A percentile compares a stretch with the other conserved stretches of the same genome.
phyloP scores from a whole-genome alignment of 768 basidiomycete species.

The Russula sp. region DNA sequence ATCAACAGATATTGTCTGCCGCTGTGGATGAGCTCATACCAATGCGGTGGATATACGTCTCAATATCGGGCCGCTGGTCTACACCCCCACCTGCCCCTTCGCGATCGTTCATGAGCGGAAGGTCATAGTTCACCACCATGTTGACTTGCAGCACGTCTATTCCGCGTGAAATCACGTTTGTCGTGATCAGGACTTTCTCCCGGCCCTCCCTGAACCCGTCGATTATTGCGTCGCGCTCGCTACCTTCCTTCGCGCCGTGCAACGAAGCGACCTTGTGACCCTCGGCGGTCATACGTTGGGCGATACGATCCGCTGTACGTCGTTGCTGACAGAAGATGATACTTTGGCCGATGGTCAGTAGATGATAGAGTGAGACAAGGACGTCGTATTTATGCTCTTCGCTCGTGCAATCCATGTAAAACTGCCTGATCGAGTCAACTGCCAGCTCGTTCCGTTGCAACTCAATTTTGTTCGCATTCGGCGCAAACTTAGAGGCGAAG shows the following conservation, averaged over 20 bases:
- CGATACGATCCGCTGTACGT: conserved; percentile 88
- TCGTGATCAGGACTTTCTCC: conserved; percentile 96
- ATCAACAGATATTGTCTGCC: neutral
- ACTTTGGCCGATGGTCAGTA: conserved; percentile 93
- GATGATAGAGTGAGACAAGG: conserved; percentile 78
- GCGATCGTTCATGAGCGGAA: conserved; percentile 79
- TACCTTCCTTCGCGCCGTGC: conserved; percentile 88
- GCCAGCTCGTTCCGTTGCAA: conserved; percentile 89
- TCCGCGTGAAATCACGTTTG: conserved; percentile 96
- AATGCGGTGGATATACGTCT: conserved; percentile 97
- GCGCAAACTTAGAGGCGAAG: conserved; percentile 93
- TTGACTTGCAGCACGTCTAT: conserved; percentile 99
- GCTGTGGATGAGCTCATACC: conserved; percentile 43
- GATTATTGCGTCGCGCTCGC: conserved; percentile 86
- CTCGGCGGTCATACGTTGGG: conserved; percentile 81
- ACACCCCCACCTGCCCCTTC: conserved; percentile 32
- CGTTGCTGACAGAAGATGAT: conserved; percentile 98
- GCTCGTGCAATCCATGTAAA: conserved; percentile 93
- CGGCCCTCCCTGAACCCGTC: conserved; percentile 94
- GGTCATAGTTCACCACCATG: conserved; percentile 99
- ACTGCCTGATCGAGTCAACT: conserved; percentile 91
- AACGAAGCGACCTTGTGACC: conserved; percentile 96
- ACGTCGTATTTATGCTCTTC: conserved; percentile 96
- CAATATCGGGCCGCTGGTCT: conserved; percentile 74
- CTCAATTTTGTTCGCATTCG: conserved; percentile 92